Base-by-base conservation (phyloP, 2,329 filamentous ascomycete species). In the Penicillium sp. region DNA sequence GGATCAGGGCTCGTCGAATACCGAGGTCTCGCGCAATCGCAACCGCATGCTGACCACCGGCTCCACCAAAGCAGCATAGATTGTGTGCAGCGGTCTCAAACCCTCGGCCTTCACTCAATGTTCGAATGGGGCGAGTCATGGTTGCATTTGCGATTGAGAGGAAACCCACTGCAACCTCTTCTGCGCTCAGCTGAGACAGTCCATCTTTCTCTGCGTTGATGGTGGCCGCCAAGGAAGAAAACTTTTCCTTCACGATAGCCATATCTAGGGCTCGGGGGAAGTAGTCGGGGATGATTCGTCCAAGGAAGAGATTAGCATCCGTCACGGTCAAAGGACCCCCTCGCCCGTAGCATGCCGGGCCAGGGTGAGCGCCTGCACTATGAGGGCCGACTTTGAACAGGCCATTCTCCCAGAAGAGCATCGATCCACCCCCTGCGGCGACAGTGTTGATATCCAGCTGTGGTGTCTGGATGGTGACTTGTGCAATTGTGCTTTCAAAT, bases 361-460 rank as follows among this genome's bases (percentile, higher is more conserved):
- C 93, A 0, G 93, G 93, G 70, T 96, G 91, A 2, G 93, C 92
- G 19, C 90, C 89, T 0, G 93, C 93, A 4, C 90, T 94, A 69
- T 96, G 91, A 0, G 93, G 93, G 0, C 93, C 93, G 9, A 96
- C 92, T 0, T 93, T 90, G 66, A 96, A 96, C 0, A 96, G 79
- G 0, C 92, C 91, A 64, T 96, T 96, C 60, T 85, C 86, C 82
- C 91, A 96, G 76, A 94, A 96, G 4, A 97, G 80, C 19, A 77
- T 76, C 1, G 75, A 78, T n/a, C 77, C 77, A 59, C 93, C 93
- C 48, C 92, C 92, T 3, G 92, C 92, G 3, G 93, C 92, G 0
- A 96, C 93, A 0, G 92, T 96, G 72, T 96, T 96, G 77, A 96
- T 96, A 68, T 96, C 91, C 0, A 96, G 82, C 70, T 96, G 91